phyloP scores from a whole-genome alignment of 1,139 yeast species.

The Saccharomyces uvarum region DNA sequence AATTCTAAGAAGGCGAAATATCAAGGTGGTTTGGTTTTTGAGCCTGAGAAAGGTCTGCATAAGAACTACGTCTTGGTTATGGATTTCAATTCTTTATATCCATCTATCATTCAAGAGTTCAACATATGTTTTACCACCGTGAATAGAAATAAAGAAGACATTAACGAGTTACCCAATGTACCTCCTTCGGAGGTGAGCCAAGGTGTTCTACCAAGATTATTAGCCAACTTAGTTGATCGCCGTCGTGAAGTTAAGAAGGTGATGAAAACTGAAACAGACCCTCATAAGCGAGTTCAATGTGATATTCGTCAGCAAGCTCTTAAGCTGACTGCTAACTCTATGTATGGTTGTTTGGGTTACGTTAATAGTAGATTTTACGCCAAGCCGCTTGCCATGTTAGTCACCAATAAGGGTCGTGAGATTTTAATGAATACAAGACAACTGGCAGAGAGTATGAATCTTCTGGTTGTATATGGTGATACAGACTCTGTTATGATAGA shows the following conservation, averaged over 20 bases:
- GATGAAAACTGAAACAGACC: slow-evolving; percentile 65
- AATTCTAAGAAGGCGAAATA: slow-evolving; percentile 70
- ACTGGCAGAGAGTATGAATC: slow-evolving; percentile 74
- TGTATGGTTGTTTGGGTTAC: slow-evolving; percentile 98
- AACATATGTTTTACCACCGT: slow-evolving; percentile 97
- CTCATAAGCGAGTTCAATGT: slow-evolving; percentile 65
- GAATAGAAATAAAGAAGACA: slow-evolving; percentile 56
- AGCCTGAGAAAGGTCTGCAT: slow-evolving; percentile 92
- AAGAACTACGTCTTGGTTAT: slow-evolving; percentile 83
- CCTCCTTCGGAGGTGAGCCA: slow-evolving; percentile 54
- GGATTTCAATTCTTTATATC: slow-evolving; percentile 97
- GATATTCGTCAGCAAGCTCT: slow-evolving; percentile 95
- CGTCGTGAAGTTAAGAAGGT: slow-evolving; percentile 89
- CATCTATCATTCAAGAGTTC: slow-evolving; percentile 93
- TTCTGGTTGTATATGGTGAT: slow-evolving; percentile 93
- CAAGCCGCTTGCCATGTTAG: slow-evolving; percentile 90
- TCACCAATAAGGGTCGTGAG: slow-evolving; percentile 93
- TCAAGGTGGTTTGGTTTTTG: slow-evolving; percentile 95
- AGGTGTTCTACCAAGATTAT: slow-evolving; percentile 82
- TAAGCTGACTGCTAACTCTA: slow-evolving; percentile 94
- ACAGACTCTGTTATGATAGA: slow-evolving; percentile 99
- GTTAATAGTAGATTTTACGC: slow-evolving; percentile 91
- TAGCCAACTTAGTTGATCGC: slow-evolving; percentile 78
- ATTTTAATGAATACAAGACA: slow-evolving; percentile 89
- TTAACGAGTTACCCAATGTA: slow-evolving; percentile 60